These are phyloP conservation scores for Globisporangium orthogonon DNA, from an alignment of 352 stramenopile species.

Conservation along the genomic window DNA sequence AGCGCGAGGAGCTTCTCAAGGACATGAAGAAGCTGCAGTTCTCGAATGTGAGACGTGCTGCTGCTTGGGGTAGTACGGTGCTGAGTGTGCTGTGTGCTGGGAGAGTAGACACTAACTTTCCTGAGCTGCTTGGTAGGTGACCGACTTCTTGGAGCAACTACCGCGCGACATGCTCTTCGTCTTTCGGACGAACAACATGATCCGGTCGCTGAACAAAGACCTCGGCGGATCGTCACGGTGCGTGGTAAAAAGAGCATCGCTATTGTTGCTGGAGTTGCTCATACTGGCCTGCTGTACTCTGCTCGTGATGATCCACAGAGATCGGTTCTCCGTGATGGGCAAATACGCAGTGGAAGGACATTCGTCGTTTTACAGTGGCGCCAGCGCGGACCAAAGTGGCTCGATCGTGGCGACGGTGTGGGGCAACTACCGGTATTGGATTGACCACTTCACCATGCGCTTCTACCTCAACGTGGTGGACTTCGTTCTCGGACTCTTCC, in stretches of 20 bases:
- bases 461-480: conserved; percentile 58
- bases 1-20: conserved; percentile 50
- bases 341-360: conserved; percentile 64
- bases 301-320: conserved; percentile 19
- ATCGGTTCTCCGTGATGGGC: conserved; percentile 72
- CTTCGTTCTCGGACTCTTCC: conserved; percentile 36
- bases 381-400: conserved; percentile 2
- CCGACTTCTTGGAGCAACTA: conserved; percentile 79
- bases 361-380: conserved; percentile 29
- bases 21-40: conserved; percentile 63
- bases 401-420: conserved; percentile 10
- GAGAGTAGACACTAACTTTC: too few species aligned
- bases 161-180: conserved; percentile 90
- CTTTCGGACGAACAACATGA: conserved; percentile 89
- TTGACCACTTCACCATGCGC: conserved; percentile 59
- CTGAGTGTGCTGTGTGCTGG: background rate
- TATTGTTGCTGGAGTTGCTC: background rate
- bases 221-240: conserved; percentile 70
- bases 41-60: conserved; percentile 30
- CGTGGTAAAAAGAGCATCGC: background rate
- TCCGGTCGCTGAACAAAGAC: conserved; percentile 87
- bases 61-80: background rate
- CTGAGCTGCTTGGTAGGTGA: conserved; percentile 25
- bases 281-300: background rate
- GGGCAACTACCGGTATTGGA: conserved; percentile 38